Evolutionary conservation across 1,284 basidiomycete species (phyloP), one percentile per base, ranked within the genome.

Genomic region (Porogramme epimiltina): DNA sequence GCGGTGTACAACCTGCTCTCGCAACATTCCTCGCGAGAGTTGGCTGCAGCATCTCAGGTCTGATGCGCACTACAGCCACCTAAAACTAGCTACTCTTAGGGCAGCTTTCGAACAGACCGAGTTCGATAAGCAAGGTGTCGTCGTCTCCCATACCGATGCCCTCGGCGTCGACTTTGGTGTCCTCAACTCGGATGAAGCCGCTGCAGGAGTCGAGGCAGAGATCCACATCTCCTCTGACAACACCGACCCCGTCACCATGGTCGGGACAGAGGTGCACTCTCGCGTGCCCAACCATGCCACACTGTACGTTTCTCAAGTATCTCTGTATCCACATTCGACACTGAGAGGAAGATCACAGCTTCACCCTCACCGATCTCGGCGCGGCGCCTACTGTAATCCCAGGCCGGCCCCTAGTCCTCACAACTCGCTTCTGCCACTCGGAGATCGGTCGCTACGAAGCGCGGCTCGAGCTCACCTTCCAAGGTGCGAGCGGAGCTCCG

Each of bases 91-190:
- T 20, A 1, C 62, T 50, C 39, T 54, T 47, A 18, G 56, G 22
- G 60, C 64, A 0, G 60, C 59, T 2, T 56, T 64, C 23, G 68
- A 66, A 61, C 67, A 51, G 33, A 63, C 64, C 1, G 55, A 62
- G 26, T 61, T 55, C 33, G 58, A 68, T 45, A 66, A 64, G 38
- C 63, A 67, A 34, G 66, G 66, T 0, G 49, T 67, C 10, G 40
- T 33, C 16, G 56, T 68, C 0, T 66, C 65, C 3, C 55, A 59
- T 31, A 42, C 39, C 3, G 51, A 57, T 11, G 42, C 45, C 15
- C n/a, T 18, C 9, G 65, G 64, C 16, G 54, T 73, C 15, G 71
- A 76, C 55, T 71, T 75, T 40, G 70, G 66, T 3, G 60, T 76
- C 28, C 53, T 76, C 3, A 69, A 71, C 11, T 36, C 59, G 4